Conservation (phyloP, 208 protist genomes). For the Trypanosoma grayi region DNA sequence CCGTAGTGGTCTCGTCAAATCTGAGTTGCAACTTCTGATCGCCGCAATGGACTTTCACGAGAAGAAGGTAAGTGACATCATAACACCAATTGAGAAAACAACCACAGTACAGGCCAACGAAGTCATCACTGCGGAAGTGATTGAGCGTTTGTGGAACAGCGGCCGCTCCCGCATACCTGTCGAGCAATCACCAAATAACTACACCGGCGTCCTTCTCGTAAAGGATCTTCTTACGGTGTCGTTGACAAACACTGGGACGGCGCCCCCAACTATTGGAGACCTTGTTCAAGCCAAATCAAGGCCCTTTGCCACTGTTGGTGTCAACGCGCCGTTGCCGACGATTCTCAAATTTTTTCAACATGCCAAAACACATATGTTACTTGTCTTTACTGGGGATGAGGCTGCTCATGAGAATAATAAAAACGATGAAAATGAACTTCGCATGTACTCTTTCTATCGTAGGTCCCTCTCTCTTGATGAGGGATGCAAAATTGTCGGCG, state of each 20-base stretch:
- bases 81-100: slow-evolving; percentile 69
- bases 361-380: slow-evolving; percentile 79
- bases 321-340: slow-evolving; percentile 53
- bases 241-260: not conserved
- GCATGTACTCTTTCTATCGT: not conserved
- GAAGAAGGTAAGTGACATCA: slow-evolving; percentile 72
- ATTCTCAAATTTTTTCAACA: slow-evolving; percentile 85
- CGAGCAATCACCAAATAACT: slow-evolving; percentile 27
- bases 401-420: not conserved
- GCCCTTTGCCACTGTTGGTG: slow-evolving; percentile 54
- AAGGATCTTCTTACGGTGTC: slow-evolving; percentile 72
- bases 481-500: slow-evolving; percentile 40
- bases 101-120: slow-evolving; percentile 58
- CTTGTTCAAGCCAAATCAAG: slow-evolving; percentile 68
- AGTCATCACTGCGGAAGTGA: slow-evolving; percentile 67
- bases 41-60: slow-evolving; percentile 91
- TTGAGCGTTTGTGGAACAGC: slow-evolving; percentile 75
- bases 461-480: not conserved
- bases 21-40: slow-evolving; percentile 82
- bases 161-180: slow-evolving; percentile 85
- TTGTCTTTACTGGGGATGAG: slow-evolving; percentile 61
- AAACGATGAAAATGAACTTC: not conserved
- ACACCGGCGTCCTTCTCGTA: slow-evolving; percentile 67
- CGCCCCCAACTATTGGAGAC: slow-evolving; percentile 60
- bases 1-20: slow-evolving; percentile 55